A percentile compares a stretch with the other conserved stretches of the same genome.
Conservation (phyloP, 148 eudicot species). For the Euryodendron excelsum region DNA sequence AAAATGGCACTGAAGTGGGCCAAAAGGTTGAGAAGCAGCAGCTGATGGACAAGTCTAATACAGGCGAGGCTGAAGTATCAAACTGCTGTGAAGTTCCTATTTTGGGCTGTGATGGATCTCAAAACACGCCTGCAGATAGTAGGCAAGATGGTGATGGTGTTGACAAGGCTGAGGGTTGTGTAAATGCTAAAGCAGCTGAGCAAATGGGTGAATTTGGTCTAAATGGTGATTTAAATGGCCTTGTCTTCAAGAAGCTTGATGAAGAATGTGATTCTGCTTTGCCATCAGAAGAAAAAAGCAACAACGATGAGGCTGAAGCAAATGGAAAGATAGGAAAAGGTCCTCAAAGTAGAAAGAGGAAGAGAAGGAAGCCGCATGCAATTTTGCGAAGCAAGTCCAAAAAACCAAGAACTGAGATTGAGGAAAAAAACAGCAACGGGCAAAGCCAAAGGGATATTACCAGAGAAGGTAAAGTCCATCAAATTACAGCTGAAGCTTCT, state of each 20-base stretch:
- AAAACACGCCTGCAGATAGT: neutral
- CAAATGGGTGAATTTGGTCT: slow-evolving; percentile 14
- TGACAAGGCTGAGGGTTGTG: too few species aligned
- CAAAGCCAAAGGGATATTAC: slow-evolving; percentile 14
- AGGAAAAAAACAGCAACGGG: slow-evolving; percentile 9
- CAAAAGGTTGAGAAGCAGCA: slow-evolving; percentile 9
- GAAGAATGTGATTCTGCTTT: neutral
- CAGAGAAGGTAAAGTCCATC: neutral
- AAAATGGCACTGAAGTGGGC: too few species aligned
- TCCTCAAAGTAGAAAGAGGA: slow-evolving; percentile 25
- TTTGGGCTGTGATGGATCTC: neutral
- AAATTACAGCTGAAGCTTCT: neutral
- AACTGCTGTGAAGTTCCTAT: too few species aligned
- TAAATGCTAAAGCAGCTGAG: neutral
- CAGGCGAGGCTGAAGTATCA: neutral
- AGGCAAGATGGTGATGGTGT: neutral
- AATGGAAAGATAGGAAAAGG: slow-evolving; percentile 27
- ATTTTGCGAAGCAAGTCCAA: neutral
- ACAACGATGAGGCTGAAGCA: slow-evolving; percentile 19
- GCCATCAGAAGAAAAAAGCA: slow-evolving; percentile 5
- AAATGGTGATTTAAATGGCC: too few species aligned
- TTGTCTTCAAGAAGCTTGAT: neutral
- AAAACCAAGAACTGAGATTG: neutral
- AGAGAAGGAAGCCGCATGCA: slow-evolving; percentile 7
- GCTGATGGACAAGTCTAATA: neutral